A percentile compares a stretch with the other conserved stretches of the same genome.
Evolutionary conservation across 768 basidiomycete genomes (phyloP).

Genomic region (Porpolomopsis calyptriformis): DNA sequence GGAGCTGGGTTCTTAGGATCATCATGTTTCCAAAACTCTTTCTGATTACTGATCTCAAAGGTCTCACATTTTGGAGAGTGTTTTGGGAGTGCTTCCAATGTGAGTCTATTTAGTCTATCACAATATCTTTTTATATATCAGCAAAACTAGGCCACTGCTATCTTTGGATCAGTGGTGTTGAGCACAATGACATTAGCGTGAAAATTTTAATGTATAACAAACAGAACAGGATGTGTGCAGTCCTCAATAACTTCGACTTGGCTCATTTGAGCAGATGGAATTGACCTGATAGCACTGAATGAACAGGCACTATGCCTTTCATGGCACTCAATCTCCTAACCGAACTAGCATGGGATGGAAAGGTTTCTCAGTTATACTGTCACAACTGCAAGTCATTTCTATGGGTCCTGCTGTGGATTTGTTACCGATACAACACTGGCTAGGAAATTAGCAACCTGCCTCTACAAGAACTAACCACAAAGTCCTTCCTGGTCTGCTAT

Average conservation of each 20-base stretch:
- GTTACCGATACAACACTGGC: slow-evolving; percentile 3
- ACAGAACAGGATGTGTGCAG: slow-evolving; percentile 9
- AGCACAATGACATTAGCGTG: no score
- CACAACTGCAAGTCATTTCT: slow-evolving; percentile 26
- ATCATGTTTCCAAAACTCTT: slow-evolving; percentile 6
- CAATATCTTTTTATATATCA: no score
- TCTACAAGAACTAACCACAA: not conserved
- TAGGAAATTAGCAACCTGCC: not conserved
- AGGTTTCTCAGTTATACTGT: slow-evolving; percentile 15
- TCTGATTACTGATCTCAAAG: no score
- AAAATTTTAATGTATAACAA: no score
- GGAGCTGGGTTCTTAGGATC: not conserved
- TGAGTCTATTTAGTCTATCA: no score
- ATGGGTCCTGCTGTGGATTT: slow-evolving; percentile 19
- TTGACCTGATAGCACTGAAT: slow-evolving; percentile 8
- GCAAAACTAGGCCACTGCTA: no score
- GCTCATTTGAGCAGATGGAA: slow-evolving; percentile 7
- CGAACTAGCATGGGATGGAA: slow-evolving; percentile 8
- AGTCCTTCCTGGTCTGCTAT: not conserved
- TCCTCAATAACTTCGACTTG: slow-evolving; percentile 24
- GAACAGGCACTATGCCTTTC: slow-evolving; percentile 22
- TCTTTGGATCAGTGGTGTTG: no score
- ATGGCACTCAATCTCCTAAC: slow-evolving; percentile 23
- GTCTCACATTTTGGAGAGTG: no score
- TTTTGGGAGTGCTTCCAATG: no score